A percentile compares a stretch with the other conserved stretches of the same genome.
Evolutionary conservation across 2,329 filamentous ascomycete genomes (phyloP).

Genomic region (Colletotrichum spaethianum): DNA sequence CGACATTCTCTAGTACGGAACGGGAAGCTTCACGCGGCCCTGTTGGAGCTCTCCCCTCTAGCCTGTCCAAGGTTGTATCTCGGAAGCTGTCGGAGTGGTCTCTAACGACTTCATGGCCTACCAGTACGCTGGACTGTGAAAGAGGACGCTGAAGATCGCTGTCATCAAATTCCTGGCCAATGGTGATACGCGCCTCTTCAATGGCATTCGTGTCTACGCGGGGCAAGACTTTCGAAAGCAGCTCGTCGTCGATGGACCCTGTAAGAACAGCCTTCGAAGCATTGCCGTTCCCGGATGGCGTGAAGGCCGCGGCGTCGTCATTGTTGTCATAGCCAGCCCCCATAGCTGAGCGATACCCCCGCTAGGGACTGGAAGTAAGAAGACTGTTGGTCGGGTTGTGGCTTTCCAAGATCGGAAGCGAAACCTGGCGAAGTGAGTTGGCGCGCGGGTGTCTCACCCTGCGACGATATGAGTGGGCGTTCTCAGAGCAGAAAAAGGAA

Average conservation of each 20-base stretch:
- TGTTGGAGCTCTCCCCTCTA: neutral
- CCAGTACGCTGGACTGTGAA: constrained; percentile 15
- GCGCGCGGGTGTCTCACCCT: constrained; percentile 27
- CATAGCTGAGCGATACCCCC: constrained; percentile 10
- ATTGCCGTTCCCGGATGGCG: constrained; percentile 18
- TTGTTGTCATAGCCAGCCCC: constrained; percentile 22
- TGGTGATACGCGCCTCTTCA: constrained; percentile 3
- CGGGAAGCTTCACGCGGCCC: neutral
- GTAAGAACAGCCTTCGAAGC: constrained; percentile 15
- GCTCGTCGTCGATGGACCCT: constrained; percentile 32
- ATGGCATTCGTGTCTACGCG: constrained; percentile 28
- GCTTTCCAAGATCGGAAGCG: constrained; percentile 1
- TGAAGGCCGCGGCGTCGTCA: constrained; percentile 26
- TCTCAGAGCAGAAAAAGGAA: constrained; percentile 1
- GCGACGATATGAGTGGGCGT: constrained; percentile 14
- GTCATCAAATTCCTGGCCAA: constrained; percentile 14
- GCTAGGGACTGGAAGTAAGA: neutral
- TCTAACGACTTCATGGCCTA: neutral
- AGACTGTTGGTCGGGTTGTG: neutral
- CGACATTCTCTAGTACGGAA: constrained; percentile 7
- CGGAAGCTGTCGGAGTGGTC: neutral
- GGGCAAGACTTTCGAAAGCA: constrained; percentile 26
- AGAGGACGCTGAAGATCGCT: constrained; percentile 18
- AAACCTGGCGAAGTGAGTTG: constrained; percentile 10
- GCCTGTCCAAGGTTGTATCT: neutral